Evolutionary conservation across 139 green algal genomes (phyloP).

Genomic region (Picochlorum sp.): DNA sequence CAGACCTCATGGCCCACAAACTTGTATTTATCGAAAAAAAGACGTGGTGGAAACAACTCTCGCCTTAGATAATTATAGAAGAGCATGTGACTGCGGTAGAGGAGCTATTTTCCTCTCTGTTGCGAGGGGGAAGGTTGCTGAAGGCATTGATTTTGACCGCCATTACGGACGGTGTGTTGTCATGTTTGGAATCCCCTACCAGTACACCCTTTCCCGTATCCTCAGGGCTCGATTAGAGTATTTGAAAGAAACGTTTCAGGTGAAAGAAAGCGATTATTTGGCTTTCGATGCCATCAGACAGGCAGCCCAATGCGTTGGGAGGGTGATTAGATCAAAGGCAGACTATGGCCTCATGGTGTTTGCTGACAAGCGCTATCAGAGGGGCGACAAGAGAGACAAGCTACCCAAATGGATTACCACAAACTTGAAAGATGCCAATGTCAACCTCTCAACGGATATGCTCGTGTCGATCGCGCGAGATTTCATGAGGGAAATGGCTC

Average conservation of each 20-base stretch:
- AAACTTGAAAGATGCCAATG: conserved; percentile 81
- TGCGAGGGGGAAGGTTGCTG: conserved; percentile 70
- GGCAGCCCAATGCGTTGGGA: conserved; percentile 93
- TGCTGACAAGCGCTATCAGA: conserved; percentile 76
- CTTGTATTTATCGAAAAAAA: conserved; percentile 96
- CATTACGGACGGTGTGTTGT: conserved; percentile 88
- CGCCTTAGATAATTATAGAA: conserved; percentile 95
- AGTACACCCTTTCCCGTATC: conserved; percentile 84
- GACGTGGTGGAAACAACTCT: conserved; percentile 98
- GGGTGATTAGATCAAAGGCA: conserved; percentile 96
- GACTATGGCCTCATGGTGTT: conserved; percentile 71
- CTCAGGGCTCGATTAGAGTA: conserved; percentile 87
- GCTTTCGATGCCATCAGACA: conserved; percentile 96
- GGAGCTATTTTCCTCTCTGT: conserved; percentile 91
- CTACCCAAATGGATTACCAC: conserved; percentile 88
- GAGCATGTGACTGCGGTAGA: conserved; percentile 91
- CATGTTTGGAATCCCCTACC: conserved; percentile 97
- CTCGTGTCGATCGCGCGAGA: conserved; percentile 77
- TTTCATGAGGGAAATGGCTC: conserved; percentile 91
- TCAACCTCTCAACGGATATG: conserved; percentile 96
- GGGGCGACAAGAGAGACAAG: conserved; percentile 95
- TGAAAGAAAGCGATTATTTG: conserved; percentile 90
- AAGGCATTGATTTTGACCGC: conserved; percentile 98
- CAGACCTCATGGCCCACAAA: conserved; percentile 91
- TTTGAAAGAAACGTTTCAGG: conserved; percentile 80